A percentile compares a stretch with the other conserved stretches of the same genome.
Evolutionary conservation across 495 filamentous ascomycete species (phyloP).

Genomic region (Neurospora tetrasperma): DNA sequence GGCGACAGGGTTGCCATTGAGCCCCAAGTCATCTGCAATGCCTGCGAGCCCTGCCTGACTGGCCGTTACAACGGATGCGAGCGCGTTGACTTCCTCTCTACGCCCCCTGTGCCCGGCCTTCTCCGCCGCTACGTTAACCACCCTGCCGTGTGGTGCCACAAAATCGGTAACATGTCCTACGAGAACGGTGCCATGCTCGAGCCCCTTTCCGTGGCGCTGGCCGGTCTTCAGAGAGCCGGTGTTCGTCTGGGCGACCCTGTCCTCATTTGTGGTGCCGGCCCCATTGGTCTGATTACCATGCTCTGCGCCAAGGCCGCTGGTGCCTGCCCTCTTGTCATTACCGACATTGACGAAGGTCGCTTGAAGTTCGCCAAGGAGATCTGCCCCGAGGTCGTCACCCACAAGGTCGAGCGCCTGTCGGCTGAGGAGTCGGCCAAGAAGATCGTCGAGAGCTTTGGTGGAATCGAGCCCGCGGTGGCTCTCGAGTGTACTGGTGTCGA

Average conservation of each 20-base stretch:
- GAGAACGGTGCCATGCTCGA: conserved; percentile 83
- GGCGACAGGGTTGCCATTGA: conserved; percentile 88
- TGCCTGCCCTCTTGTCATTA: conserved; percentile 78
- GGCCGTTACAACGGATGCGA: conserved; percentile 92
- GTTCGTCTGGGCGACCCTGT: conserved; percentile 74
- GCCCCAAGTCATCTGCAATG: conserved; percentile 81
- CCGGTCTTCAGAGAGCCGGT: conserved; percentile 68
- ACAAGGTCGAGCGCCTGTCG: conserved; percentile 59
- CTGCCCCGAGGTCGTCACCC: conserved; percentile 60
- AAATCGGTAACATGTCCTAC: conserved; percentile 79
- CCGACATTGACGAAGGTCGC: conserved; percentile 81
- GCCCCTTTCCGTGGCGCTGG: conserved; percentile 75
- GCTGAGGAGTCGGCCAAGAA: conserved; percentile 60
- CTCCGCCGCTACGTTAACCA: conserved; percentile 89
- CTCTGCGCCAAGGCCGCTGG: conserved; percentile 75
- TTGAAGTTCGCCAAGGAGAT: conserved; percentile 73
- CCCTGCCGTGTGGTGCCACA: conserved; percentile 85
- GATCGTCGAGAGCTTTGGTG: conserved; percentile 56
- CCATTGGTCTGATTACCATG: conserved; percentile 79
- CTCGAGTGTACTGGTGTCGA: conserved; percentile 94
- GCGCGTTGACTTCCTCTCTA: conserved; percentile 72
- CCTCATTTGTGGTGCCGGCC: conserved; percentile 80
- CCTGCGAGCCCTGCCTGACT: conserved; percentile 80
- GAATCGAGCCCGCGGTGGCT: conserved; percentile 63
- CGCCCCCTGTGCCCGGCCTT: conserved; percentile 79